Percentiles rank a stretch among this genome's conserved stretches.
These are phyloP conservation scores for Haplosporangium gracile DNA, from an alignment of 192 early-diverging fungal species.

Conservation along the genomic window DNA sequence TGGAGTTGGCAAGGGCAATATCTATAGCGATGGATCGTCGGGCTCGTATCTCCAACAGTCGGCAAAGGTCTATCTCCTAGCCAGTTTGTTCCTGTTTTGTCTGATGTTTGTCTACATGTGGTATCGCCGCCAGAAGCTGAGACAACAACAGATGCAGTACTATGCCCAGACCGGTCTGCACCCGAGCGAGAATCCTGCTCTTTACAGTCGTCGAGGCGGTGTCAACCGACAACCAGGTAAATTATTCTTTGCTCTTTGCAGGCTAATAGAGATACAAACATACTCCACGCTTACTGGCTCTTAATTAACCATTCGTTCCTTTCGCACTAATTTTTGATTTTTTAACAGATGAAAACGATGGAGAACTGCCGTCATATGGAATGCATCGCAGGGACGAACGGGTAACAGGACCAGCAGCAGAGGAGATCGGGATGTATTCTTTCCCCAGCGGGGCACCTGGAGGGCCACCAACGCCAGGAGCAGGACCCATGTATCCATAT, in stretches of 20 bases:
- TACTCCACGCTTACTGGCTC: not conserved
- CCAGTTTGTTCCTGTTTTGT: constrained; percentile 22
- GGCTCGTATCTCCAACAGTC: not conserved
- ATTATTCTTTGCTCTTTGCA: too few relatives aligned
- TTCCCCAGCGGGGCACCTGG: constrained; percentile 21
- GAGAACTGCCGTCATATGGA: constrained; percentile 46
- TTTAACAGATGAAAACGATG: constrained; percentile 33
- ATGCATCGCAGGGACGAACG: constrained; percentile 43
- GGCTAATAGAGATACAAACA: not conserved
- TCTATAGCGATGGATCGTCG: not conserved
- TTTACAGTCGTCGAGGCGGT: constrained; percentile 17
- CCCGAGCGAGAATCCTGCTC: not conserved
- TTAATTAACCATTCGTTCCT: constrained; percentile 4
- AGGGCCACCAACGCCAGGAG: not conserved
- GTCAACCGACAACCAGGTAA: constrained; percentile 46
- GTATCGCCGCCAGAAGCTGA: constrained; percentile 27
- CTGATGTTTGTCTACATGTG: constrained; percentile 33
- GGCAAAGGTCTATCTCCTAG: constrained; percentile 30
- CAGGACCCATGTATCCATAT: not conserved
- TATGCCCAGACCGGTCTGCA: not conserved
- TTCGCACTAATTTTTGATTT: not conserved
- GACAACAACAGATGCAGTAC: constrained; percentile 15
- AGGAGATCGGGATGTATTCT: constrained; percentile 52
- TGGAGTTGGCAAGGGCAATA: not conserved
- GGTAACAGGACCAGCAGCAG: constrained; percentile 33